Evolutionary conservation across 495 filamentous ascomycete species (phyloP).

Genomic region (Aspergillus indologenus): DNA sequence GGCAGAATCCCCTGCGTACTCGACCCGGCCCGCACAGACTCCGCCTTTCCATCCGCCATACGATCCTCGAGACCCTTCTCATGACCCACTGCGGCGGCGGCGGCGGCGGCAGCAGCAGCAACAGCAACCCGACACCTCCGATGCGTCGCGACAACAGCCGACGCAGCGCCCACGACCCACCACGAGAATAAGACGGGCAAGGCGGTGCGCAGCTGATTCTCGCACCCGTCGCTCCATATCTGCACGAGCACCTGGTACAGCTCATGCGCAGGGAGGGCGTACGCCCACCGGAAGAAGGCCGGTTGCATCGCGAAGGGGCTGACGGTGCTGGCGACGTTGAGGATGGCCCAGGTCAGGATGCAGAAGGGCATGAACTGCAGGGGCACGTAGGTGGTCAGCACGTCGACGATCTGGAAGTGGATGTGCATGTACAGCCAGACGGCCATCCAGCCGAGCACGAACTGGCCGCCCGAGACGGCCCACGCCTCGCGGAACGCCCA

Average conservation of each 20-base stretch:
- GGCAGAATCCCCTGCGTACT: no score
- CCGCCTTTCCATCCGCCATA: no score
- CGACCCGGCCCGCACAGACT: no score
- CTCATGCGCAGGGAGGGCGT: conserved; percentile 44
- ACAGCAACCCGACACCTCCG: no score
- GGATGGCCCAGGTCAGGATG: conserved; percentile 44
- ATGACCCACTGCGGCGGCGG: no score
- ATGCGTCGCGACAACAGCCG: no score
- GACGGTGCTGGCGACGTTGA: conserved; percentile 43
- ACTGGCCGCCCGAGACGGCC: conserved; percentile 38
- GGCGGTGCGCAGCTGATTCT: conserved; percentile 34
- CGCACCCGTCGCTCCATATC: conserved; percentile 47
- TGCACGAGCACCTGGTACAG: conserved; percentile 41
- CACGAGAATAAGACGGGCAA: conserved; percentile 41
- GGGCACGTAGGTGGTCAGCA: conserved; percentile 2
- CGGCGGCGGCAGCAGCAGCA: no score
- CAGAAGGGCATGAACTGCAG: conserved; percentile 37
- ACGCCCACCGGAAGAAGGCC: conserved; percentile 43
- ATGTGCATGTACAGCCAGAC: conserved; percentile 48
- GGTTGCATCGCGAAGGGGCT: conserved; percentile 41
- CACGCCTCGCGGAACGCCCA: conserved; percentile 47
- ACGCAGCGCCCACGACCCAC: conserved; percentile 12
- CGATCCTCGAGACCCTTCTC: no score
- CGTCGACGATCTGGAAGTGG: conserved; percentile 41
- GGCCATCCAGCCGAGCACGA: conserved; percentile 39